Percentiles rank a stretch among this genome's conserved stretches.
phyloP scores from a whole-genome alignment of 2,329 filamentous ascomycete genomes.

The Alternaria metachromatica region DNA sequence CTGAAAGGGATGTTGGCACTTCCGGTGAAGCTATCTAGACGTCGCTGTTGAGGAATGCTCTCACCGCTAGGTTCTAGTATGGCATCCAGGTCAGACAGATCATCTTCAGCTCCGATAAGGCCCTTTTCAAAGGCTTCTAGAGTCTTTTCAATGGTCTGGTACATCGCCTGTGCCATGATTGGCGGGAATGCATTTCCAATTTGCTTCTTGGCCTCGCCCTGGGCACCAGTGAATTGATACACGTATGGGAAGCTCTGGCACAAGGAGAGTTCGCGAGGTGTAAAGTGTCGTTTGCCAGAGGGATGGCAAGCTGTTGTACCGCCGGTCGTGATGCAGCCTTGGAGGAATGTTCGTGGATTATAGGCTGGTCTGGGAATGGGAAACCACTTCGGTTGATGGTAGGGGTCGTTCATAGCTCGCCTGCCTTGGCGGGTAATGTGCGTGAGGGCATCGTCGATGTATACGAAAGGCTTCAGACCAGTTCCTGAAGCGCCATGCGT shows the following conservation, averaged over 20 bases:
- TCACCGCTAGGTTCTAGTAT: neutral
- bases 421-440: conserved; percentile 7
- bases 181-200: conserved; percentile 36
- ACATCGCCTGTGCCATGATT: conserved; percentile 16
- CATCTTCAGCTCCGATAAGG: conserved; percentile 31
- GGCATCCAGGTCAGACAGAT: conserved; percentile 22
- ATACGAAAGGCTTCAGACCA: conserved; percentile 27
- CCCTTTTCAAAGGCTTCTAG: conserved; percentile 37
- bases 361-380: neutral
- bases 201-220: conserved; percentile 17
- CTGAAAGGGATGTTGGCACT: neutral
- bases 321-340: conserved; percentile 26
- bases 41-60: neutral
- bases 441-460: conserved; percentile 30
- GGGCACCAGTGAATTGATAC: conserved; percentile 15
- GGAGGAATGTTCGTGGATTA: neutral
- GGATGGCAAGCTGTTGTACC: conserved; percentile 22
- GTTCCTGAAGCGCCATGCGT: conserved; percentile 28
- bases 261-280: conserved; percentile 23
- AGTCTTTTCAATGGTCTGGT: conserved; percentile 2
- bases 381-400: conserved; percentile 23
- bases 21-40: neutral
- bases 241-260: conserved; percentile 26
- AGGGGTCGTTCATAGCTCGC: conserved; percentile 8
- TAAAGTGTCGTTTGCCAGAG: conserved; percentile 20